phyloP scores from a whole-genome alignment of 2,329 filamentous ascomycete genomes.

The Paraconiothyrium brasiliense region DNA sequence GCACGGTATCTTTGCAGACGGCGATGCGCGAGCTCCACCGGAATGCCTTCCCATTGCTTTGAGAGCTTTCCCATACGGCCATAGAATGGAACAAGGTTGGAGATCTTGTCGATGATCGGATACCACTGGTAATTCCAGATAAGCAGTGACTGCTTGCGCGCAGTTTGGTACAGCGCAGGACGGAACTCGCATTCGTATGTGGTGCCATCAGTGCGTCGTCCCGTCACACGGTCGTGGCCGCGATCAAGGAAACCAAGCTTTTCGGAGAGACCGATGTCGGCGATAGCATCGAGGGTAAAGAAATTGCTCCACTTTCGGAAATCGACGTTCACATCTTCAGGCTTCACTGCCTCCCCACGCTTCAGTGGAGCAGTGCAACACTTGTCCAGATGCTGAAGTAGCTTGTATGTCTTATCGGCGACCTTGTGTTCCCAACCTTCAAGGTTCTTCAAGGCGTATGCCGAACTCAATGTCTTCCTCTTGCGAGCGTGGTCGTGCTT shows the following conservation, averaged over 20 bases:
- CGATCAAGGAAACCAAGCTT: constrained; percentile 62
- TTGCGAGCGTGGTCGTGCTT: constrained; percentile 63
- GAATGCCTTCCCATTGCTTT: constrained; percentile 59
- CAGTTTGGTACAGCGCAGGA: constrained; percentile 62
- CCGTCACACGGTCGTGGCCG: constrained; percentile 58
- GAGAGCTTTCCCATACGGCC: constrained; percentile 52
- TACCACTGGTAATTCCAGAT: constrained; percentile 64
- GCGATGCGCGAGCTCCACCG: constrained; percentile 56
- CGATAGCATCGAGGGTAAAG: constrained; percentile 66
- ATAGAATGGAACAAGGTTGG: constrained; percentile 59
- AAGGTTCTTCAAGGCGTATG: constrained; percentile 64
- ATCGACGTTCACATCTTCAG: constrained; percentile 59
- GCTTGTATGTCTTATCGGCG: constrained; percentile 59
- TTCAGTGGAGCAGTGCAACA: constrained; percentile 52
- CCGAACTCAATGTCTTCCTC: constrained; percentile 60
- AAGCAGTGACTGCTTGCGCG: constrained; percentile 60
- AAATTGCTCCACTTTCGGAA: constrained; percentile 64
- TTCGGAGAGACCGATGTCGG: constrained; percentile 64
- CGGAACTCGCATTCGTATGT: constrained; percentile 59
- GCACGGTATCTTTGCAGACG: constrained; percentile 57
- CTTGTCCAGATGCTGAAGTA: constrained; percentile 57
- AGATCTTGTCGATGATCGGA: constrained; percentile 57
- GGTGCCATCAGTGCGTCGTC: constrained; percentile 57
- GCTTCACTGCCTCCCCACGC: constrained; percentile 31
- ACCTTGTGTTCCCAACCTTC: constrained; percentile 66